These are phyloP conservation scores for Phytophthora multivora DNA, from an alignment of 352 stramenopile genomes.

Conservation along the genomic window DNA sequence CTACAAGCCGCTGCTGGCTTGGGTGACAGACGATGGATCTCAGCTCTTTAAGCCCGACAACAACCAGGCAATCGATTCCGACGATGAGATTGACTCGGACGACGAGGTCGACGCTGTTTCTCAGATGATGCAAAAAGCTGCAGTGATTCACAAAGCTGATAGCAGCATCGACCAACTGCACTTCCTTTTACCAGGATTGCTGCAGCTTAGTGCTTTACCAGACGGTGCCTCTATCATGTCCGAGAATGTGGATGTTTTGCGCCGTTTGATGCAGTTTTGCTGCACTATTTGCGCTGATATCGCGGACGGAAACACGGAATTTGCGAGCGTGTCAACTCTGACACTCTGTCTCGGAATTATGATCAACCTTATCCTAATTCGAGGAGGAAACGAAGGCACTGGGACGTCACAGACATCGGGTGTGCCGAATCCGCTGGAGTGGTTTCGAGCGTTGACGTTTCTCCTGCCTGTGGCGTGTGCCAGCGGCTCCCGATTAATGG, in stretches of 20 bases:
- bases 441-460: slow-evolving; percentile 75
- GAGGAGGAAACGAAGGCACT: slow-evolving; percentile 41
- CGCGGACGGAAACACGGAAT: slow-evolving; percentile 46
- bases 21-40: slow-evolving; percentile 17
- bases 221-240: slow-evolving; percentile 63
- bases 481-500: slow-evolving; percentile 54
- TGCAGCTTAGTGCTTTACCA: slow-evolving; percentile 75
- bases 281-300: slow-evolving; percentile 71
- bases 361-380: slow-evolving; percentile 79
- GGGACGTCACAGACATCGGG: slow-evolving; percentile 19
- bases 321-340: slow-evolving; percentile 66
- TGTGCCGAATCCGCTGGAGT: slow-evolving; percentile 64
- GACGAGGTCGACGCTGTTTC: slow-evolving; percentile 63
- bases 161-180: slow-evolving; percentile 73
- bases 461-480: slow-evolving; percentile 77
- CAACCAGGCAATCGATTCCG: slow-evolving; percentile 50
- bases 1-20: slow-evolving; percentile 56
- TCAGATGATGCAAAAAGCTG: slow-evolving; percentile 45
- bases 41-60: slow-evolving; percentile 10
- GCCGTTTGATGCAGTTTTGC: slow-evolving; percentile 77
- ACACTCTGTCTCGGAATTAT: slow-evolving; percentile 79
- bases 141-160: slow-evolving; percentile 38
- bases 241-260: slow-evolving; percentile 62
- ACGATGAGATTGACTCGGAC: slow-evolving; percentile 78
- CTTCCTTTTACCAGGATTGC: slow-evolving; percentile 79